Base-by-base conservation (phyloP, 495 filamentous ascomycete species). In the Hyaloscypha finlandica region DNA sequence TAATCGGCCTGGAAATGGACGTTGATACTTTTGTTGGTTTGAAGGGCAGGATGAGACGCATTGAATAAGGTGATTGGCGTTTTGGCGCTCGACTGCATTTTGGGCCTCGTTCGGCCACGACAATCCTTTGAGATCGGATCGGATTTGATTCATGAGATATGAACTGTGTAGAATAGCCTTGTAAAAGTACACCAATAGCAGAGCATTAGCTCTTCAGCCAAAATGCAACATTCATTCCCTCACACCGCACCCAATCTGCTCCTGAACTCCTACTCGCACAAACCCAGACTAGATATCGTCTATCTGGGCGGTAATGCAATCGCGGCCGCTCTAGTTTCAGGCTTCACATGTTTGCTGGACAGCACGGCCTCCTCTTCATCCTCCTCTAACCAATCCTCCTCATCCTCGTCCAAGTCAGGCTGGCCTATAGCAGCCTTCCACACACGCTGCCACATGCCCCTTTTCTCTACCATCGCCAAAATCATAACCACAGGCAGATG, bases 401-500 rank as follows among this genome's bases (percentile, higher is more conserved):
- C 79, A 32, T 83, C 78, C 6, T 81, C 82, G 5, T 82, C 83
- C 6, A 61, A 53, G 55, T 73, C 68, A 16, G 75, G 73, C 22
- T 81, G 80, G 8, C 81, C 77, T 16, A 78, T 74, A 8, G 80
- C 73, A 48, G 77, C 74, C 6, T 74, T 69, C 91, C 90, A 96
- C 25, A 97, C 84, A 42, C 93, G 84, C 69, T 90, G 85, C 93
- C 92, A 97, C 71, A 98, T 82, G 0, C 94, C 96, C 79, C 93
- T 97, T 85, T 99, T 99, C 74, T 95, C 93, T 56, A 88, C 86
- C 75, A 98, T 90, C 48, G 93, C 96, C 65, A 97, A 80, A 65
- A 97, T 91, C 81, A 99, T 87, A 29, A 97, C 84, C 54, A 92
- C 91, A 0, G 95, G 95, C 45, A 99, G 73, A 80, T 97, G 93